Conservation (phyloP, 2,329 filamentous ascomycete genomes). For the Paraphaeosphaeria minitans region DNA sequence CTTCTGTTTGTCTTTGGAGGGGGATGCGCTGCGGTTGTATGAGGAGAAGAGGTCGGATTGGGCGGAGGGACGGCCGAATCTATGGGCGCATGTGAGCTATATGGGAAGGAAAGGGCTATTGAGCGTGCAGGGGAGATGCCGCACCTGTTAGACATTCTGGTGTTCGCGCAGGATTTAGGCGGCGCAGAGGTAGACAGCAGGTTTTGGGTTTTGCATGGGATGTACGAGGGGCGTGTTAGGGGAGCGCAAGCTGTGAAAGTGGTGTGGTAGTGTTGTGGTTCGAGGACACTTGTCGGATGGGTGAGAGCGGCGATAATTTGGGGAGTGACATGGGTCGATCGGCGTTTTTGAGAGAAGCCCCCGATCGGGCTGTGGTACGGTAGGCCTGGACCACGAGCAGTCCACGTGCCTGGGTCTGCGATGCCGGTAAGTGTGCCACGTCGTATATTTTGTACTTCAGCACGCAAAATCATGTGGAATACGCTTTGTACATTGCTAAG, state of each 20-base stretch:
- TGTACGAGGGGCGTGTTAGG: neutral
- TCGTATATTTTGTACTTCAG: neutral
- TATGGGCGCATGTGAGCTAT: constrained; percentile 5
- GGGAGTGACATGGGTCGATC: constrained; percentile 8
- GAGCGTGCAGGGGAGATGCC: neutral
- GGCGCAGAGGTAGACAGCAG: neutral
- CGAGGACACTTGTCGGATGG: constrained; percentile 25
- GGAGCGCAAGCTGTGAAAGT: neutral
- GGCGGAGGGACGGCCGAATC: constrained; percentile 35
- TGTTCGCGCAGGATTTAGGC: neutral
- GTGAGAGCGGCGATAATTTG: constrained; percentile 11
- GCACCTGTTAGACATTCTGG: constrained; percentile 31
- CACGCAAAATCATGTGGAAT: neutral
- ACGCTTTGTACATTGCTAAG: neutral
- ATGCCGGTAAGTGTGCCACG: neutral
- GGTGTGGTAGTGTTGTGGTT: neutral
- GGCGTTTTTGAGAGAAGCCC: constrained; percentile 15
- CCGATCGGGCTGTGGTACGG: constrained; percentile 14
- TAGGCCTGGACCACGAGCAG: constrained; percentile 23
- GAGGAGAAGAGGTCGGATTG: constrained; percentile 48
- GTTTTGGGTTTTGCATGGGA: constrained; percentile 5
- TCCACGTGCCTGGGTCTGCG: neutral
- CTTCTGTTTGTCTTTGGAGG: constrained; percentile 42
- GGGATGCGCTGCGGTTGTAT: constrained; percentile 46
- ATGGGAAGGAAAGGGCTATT: neutral